Percentiles rank a stretch among this genome's conserved stretches.
These are phyloP conservation scores for Wallacemonas sp. DNA, from an alignment of 208 protist species.

Conservation along the genomic window DNA sequence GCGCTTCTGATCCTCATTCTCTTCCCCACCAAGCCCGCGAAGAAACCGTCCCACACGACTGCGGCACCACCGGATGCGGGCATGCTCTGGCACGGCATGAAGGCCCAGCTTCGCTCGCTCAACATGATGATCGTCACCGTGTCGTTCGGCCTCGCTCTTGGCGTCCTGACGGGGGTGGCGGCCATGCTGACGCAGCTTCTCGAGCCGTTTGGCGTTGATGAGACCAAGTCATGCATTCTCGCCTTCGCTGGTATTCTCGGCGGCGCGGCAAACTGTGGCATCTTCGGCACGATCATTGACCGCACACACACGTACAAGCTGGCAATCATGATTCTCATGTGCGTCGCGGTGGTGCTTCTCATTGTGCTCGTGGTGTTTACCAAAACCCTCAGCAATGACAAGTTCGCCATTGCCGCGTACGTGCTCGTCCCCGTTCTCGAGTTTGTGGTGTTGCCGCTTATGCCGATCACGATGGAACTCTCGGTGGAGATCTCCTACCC, in stretches of 20 bases:
- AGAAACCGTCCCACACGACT: constrained; percentile 33
- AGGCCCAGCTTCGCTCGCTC: constrained; percentile 22
- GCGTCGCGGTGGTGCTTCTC: constrained; percentile 18
- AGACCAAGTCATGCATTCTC: constrained; percentile 36
- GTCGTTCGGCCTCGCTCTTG: constrained; percentile 40
- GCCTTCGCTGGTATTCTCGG: constrained; percentile 48
- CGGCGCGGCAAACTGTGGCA: constrained; percentile 32
- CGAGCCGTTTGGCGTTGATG: constrained; percentile 43
- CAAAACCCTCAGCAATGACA: constrained; percentile 10
- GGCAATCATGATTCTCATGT: constrained; percentile 19
- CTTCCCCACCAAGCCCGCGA: constrained; percentile 26
- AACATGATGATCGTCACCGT: constrained; percentile 37
- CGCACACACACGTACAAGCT: constrained; percentile 37
- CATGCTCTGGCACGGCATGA: constrained; percentile 18
- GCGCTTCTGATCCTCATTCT: constrained; percentile 22
- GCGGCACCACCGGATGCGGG: constrained; percentile 17
- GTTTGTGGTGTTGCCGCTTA: constrained; percentile 39
- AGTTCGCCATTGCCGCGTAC: constrained; percentile 21
- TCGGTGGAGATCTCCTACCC: constrained; percentile 63
- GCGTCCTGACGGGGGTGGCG: constrained; percentile 37
- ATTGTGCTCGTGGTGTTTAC: constrained; percentile 14
- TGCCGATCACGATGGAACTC: constrained; percentile 55
- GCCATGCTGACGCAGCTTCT: constrained; percentile 47
- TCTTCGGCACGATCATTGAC: constrained; percentile 38
- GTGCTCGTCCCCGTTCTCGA: constrained; percentile 40